Evolutionary conservation across 192 early-diverging fungal species (phyloP).

Genomic region (Linnemannia exigua): DNA sequence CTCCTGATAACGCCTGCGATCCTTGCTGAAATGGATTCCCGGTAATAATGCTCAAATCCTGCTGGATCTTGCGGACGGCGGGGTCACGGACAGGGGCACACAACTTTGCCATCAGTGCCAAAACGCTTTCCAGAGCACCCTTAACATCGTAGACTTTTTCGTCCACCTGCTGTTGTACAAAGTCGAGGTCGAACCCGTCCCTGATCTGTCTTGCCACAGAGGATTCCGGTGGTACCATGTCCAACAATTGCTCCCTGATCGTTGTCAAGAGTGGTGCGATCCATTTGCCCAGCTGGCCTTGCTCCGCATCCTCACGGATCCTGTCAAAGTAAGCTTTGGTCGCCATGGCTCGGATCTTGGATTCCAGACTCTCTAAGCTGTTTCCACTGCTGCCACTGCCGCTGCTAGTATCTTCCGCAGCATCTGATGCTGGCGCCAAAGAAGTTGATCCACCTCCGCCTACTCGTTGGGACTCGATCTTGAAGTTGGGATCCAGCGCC

Average conservation of each 20-base stretch:
- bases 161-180: constrained; percentile 77
- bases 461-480: constrained; percentile 56
- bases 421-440: no score
- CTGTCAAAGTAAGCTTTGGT: constrained; percentile 81
- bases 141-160: constrained; percentile 69
- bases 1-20: not conserved
- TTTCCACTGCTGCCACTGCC: not conserved
- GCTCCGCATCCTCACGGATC: constrained; percentile 70
- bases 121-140: constrained; percentile 60
- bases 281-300: constrained; percentile 61
- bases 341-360: constrained; percentile 69
- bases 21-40: not conserved
- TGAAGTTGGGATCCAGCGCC: constrained; percentile 80
- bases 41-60: constrained; percentile 12
- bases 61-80: constrained; percentile 54
- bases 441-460: not conserved
- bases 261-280: constrained; percentile 55
- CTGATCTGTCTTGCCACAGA: constrained; percentile 69
- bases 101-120: constrained; percentile 73
- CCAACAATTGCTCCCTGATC: constrained; percentile 70
- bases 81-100: constrained; percentile 86
- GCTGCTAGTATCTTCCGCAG: not conserved
- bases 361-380: constrained; percentile 57
- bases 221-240: constrained; percentile 71
- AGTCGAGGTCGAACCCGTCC: constrained; percentile 75